A percentile compares a stretch with the other conserved stretches of the same genome.
phyloP scores from a whole-genome alignment of 768 basidiomycete species.

The Tulasnella sp. region DNA sequence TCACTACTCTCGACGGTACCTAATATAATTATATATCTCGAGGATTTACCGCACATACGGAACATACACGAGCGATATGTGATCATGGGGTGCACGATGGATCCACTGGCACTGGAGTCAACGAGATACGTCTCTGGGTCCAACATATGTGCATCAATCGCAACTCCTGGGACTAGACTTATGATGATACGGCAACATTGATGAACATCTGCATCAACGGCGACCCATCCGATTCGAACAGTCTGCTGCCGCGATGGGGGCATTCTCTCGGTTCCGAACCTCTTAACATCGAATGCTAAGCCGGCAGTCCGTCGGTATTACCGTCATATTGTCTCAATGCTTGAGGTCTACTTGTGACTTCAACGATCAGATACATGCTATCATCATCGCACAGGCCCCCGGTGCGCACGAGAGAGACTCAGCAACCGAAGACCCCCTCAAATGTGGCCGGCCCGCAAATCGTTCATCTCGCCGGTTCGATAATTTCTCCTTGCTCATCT shows the following conservation, averaged over 20 bases:
- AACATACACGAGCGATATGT: neutral
- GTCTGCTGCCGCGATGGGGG: neutral
- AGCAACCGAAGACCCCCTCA: neutral
- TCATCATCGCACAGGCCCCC: too few species aligned
- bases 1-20: neutral
- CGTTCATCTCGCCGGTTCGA: neutral
- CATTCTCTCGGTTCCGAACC: neutral
- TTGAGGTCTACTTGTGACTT: neutral
- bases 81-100: constrained; percentile 18
- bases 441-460: neutral
- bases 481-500: neutral
- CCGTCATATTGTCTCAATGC: neutral
- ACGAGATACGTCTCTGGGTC: neutral
- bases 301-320: neutral
- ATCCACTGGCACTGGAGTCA: constrained; percentile 30
- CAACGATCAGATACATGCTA: neutral
- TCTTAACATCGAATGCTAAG: neutral
- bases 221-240: constrained; percentile 19
- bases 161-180: constrained; percentile 1
- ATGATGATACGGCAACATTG: constrained; percentile 30
- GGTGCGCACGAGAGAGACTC: neutral
- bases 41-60: neutral
- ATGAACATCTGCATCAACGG: constrained; percentile 33
- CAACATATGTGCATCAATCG: neutral
- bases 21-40: neutral